Evolutionary conservation across 129 eudicot genomes (phyloP), one percentile per base, ranked within the genome.

Genomic region (Ambrosia trifida): DNA sequence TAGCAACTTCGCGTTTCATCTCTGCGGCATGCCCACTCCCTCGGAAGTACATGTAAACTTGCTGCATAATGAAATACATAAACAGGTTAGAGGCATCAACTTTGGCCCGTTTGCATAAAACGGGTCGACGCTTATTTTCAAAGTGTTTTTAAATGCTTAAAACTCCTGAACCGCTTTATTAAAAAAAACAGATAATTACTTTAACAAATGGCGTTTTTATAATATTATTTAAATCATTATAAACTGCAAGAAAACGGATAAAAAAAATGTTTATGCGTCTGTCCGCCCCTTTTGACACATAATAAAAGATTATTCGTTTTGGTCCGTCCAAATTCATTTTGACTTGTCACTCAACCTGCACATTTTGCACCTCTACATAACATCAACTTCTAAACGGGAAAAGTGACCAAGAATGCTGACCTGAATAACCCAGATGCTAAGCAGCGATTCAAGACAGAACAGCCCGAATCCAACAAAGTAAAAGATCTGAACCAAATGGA

Each of bases 21-120:
- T 93, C 85, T 1, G 95, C 91, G 7, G 95, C 98, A 79, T 78
- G 72, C 14, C 98, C 98, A 44, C 98, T 92, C 16, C 98, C 98
- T 7, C 98, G 89, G 85, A 92, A 92, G 59, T 92, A 92, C 98
- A 87, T 92, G 81, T 86, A 92, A 58, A 89, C 98, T 93, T 93
- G 98, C 98, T 93, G 98, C 84, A 83, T 10, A 28, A 59, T 4
- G 8, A 30, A 3, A 81, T 11, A 33, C 14, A 63, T 61, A 46
- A 46, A 32, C 38, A 17, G 40, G 30, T 73, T 7, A 16, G 5
- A 3, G 6, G 14, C 18, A 16, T 7, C 38, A 66, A 20, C 0
- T 8, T 6, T 3, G 5, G 7, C 19, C 32, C 16, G n/a, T 9
- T 68, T 33, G 14, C 52, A 17, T 17, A 17, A 17, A 51, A 51